Evolutionary conservation across 805 yeast genomes (phyloP).

Genomic region (Sporopachydermia lactativora): DNA sequence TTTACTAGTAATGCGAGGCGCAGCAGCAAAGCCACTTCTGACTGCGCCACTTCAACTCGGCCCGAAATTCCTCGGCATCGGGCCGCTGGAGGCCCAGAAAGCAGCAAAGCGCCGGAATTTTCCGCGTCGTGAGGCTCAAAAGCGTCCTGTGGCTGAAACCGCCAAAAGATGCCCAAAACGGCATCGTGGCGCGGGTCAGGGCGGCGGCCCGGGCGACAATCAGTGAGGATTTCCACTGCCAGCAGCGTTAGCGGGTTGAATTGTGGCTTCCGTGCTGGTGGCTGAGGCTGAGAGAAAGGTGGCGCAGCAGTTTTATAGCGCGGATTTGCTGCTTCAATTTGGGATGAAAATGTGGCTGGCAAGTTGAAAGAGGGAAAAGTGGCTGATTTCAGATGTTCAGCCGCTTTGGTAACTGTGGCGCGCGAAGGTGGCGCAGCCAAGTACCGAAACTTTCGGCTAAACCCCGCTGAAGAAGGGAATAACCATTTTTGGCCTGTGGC

Average conservation of each 20-base stretch:
- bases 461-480: slow-evolving; percentile 3
- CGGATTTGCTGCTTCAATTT: slow-evolving; percentile 34
- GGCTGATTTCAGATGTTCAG: no score
- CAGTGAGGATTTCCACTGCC: slow-evolving; percentile 54
- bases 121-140: neutral
- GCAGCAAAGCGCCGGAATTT: no score
- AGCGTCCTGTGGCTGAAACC: slow-evolving; percentile 30
- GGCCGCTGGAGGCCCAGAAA: no score
- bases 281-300: slow-evolving; percentile 26
- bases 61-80: no score
- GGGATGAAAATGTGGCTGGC: slow-evolving; percentile 25
- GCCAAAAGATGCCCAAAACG: slow-evolving; percentile 50
- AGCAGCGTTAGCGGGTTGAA: slow-evolving; percentile 41
- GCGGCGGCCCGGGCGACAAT: slow-evolving; percentile 29
- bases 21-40: no score
- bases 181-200: slow-evolving; percentile 61
- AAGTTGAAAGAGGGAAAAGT: neutral
- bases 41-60: no score
- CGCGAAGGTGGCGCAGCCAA: slow-evolving; percentile 33
- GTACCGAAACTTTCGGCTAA: slow-evolving; percentile 42
- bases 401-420: slow-evolving; percentile 1
- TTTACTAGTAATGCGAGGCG: slow-evolving; percentile 31
- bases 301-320: no score
- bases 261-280: slow-evolving; percentile 24
- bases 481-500: neutral